Base-by-base conservation (phyloP, 2,329 filamentous ascomycete species). In the Colletotrichum siamense region DNA sequence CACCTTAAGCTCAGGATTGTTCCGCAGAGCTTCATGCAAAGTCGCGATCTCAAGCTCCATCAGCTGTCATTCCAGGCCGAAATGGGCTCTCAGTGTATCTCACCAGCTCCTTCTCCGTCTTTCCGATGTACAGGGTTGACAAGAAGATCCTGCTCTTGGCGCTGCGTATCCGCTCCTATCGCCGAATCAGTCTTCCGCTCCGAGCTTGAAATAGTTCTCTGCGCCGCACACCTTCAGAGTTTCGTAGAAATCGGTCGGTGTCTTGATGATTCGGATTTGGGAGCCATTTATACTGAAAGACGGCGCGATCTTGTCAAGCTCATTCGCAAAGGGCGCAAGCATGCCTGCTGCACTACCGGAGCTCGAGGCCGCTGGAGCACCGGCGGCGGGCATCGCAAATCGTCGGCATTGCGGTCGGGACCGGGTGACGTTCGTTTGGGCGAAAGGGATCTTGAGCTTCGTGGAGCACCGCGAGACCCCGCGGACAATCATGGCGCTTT, bases 61-160 rank as follows among this genome's bases (percentile, higher is more conserved):
- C 5, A 77, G 49, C 18, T 34, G 1, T 24, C 24, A 4, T 15
- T 7, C 26, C 9, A n/a, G 34, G n/a, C 9, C 8, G 6, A 12
- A n/a, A n/a, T 32, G 1, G 49, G 39, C 13, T 24, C 8, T 15
- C 6, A 6, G 12, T 5, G 5, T 12, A 66, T 70, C 87, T 69
- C 87, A 93, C 92, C 81, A 99, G 89, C 80, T 99, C 97, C 85
- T 94, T 90, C 85, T 99, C 97, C 3, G 94, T 94, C 84, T 96
- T 98, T 78, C 97, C 97, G 83, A 99, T 97, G 83, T 99, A 99
- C 69, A 99, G 87, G 1, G 97, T 99, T n/a, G 96, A 98, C 66
- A 99, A 88, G 83, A 98, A 99, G 79, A 99, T 94, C 76, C 95
- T 92, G 69, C 87, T 89, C 84, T 95, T 92, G 12, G 97, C 97